These are phyloP conservation scores for Vigna radiata DNA, from an alignment of 306 rosid species.

Conservation along the genomic window DNA sequence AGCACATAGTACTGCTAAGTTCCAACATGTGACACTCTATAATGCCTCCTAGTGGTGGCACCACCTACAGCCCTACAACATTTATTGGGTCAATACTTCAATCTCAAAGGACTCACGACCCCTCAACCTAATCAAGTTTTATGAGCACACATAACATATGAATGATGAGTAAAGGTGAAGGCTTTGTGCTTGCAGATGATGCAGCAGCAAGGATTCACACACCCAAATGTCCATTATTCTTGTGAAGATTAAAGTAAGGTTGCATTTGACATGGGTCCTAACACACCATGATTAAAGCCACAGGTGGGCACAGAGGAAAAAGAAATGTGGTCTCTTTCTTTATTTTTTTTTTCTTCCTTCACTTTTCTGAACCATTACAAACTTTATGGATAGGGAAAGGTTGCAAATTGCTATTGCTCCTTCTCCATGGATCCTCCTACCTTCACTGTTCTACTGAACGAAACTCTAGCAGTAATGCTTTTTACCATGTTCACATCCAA, in stretches of 20 bases:
- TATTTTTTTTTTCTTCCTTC: constrained; percentile 23
- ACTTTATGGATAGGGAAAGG: constrained; percentile 46
- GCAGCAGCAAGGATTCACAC: constrained; percentile 32
- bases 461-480: not conserved
- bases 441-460: constrained; percentile 28
- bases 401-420: constrained; percentile 36
- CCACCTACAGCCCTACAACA: constrained; percentile 39
- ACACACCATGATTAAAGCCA: constrained; percentile 73
- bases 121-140: constrained; percentile 2
- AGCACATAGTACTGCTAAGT: constrained; percentile 20
- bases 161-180: constrained; percentile 20
- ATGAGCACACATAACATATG: not conserved
- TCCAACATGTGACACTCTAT: constrained; percentile 29
- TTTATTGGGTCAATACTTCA: constrained; percentile 37
- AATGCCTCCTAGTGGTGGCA: constrained; percentile 13
- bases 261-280: constrained; percentile 63
- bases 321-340: constrained; percentile 23
- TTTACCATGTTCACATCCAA: constrained; percentile 20
- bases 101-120: constrained; percentile 16
- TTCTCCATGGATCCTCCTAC: constrained; percentile 44
- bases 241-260: constrained; percentile 58
- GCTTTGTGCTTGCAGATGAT: constrained; percentile 24
- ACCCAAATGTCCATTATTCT: constrained; percentile 62
- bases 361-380: constrained; percentile 53
- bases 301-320: constrained; percentile 48